Percentiles rank a stretch among this genome's conserved stretches.
These are phyloP conservation scores for Candida sanyaensis DNA, from an alignment of 1,139 yeast species.

Conservation along the genomic window DNA sequence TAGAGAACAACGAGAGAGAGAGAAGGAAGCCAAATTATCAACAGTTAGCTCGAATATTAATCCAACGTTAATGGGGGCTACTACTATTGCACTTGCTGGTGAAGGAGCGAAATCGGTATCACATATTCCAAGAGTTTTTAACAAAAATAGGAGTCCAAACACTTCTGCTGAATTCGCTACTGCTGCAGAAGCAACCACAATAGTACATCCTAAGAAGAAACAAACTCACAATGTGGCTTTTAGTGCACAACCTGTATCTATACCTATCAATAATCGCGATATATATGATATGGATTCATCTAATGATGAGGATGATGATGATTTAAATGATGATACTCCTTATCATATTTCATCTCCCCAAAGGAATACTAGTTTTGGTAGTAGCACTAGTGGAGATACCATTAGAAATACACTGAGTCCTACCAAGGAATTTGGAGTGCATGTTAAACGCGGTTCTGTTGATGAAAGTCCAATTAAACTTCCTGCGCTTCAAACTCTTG, in stretches of 20 bases:
- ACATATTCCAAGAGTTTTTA: neutral
- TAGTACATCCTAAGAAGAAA: neutral
- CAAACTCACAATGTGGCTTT: constrained; percentile 3
- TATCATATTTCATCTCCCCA: neutral
- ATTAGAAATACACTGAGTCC: neutral
- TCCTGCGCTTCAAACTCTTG: neutral
- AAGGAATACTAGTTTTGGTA: neutral
- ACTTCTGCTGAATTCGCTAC: neutral
- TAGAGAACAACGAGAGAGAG: constrained; percentile 7
- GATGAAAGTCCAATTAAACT: constrained; percentile 1
- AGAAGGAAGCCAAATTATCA: constrained; percentile 1
- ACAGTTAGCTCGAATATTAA: neutral
- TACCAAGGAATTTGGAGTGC: neutral
- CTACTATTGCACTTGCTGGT: constrained; percentile 2
- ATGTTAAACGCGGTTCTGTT: neutral
- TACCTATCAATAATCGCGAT: neutral
- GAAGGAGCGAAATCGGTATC: neutral
- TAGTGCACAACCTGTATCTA: neutral
- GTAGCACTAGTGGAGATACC: neutral
- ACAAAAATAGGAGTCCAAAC: neutral
- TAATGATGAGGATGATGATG: constrained; percentile 1
- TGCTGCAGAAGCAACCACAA: neutral
- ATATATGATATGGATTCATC: neutral
- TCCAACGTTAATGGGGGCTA: neutral
- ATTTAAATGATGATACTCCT: neutral